Evolutionary conservation across 768 basidiomycete genomes (phyloP).

Genomic region (Dioszegia aurantiaca): DNA sequence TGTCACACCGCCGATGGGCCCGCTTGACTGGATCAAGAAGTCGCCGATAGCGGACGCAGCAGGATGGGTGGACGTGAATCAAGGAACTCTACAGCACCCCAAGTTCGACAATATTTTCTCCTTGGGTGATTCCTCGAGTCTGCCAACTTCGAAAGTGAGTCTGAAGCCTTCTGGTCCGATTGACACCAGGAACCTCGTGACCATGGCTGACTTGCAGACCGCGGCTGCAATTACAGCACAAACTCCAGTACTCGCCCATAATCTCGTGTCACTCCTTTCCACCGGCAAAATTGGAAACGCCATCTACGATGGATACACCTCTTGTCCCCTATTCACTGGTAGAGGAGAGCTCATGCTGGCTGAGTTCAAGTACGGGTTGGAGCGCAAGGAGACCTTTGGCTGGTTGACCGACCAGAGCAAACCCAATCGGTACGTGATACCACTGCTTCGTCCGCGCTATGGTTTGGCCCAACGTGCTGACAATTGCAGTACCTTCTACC

Average conservation of each 20-base stretch:
- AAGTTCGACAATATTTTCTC: conserved; percentile 85
- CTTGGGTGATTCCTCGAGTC: conserved; percentile 83
- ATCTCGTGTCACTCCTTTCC: conserved; percentile 71
- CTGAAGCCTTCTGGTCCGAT: neutral
- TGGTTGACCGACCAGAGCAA: conserved; percentile 69
- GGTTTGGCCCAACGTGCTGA: conserved; percentile 4
- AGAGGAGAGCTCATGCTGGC: conserved; percentile 74
- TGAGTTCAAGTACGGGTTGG: conserved; percentile 89
- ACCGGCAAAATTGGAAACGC: conserved; percentile 69
- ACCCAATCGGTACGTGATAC: conserved; percentile 62
- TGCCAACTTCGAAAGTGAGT: conserved; percentile 78
- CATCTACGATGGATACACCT: conserved; percentile 68
- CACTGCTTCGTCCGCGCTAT: neutral
- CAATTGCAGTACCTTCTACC: conserved; percentile 67
- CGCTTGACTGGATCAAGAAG: conserved; percentile 65
- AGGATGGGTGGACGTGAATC: conserved; percentile 88
- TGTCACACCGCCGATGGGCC: conserved; percentile 88
- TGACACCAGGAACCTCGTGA: no score
- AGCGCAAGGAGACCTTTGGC: conserved; percentile 81
- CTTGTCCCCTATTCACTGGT: conserved; percentile 64
- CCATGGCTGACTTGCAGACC: conserved; percentile 55
- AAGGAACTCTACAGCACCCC: conserved; percentile 73
- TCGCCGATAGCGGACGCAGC: conserved; percentile 62
- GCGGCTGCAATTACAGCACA: conserved; percentile 90
- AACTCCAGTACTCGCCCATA: conserved; percentile 85